Base-by-base conservation (phyloP, 2,329 filamentous ascomycete genomes). In the Apiospora malaysiana region DNA sequence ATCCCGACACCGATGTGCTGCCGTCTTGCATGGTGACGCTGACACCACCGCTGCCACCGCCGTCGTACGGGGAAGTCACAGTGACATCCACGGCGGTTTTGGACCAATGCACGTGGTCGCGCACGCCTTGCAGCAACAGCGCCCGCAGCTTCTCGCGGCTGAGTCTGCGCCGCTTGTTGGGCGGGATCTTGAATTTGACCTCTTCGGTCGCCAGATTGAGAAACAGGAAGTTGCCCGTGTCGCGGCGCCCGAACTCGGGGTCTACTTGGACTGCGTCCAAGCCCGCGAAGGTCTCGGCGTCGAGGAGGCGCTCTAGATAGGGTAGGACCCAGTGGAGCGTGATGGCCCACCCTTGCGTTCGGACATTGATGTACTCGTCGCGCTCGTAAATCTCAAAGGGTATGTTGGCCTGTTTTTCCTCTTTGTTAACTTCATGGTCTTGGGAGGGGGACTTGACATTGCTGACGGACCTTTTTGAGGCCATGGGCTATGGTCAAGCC, bases 261-360 rank as follows among this genome's bases (percentile, higher is more conserved):
- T 68, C 66, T 1, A 68, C 66, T 45, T 49, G 66, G 18, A 51
- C 46, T 9, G 23, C 23, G 18, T 68, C 45, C 16, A 80, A 63
- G 25, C 49, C 63, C 32, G 73, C 71, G 2, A 75, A 70, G 2
- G 76, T 70, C 37, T 73, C 56, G 23, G 71, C 68, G 3, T 75
- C 75, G 47, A 79, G 75, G 1, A 76, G 75, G 43, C 73, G 74
- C 23, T 75, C 72, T 6, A 80, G 32, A 73, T 79, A 70, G 76
- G 78, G 79, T 71, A 89, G 80, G 25, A 83, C 85, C 88, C 88
- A 91, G 75, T 91, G 87, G 45, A 91, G 78, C 1, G 88, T 90
- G 68, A 91, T 82, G 56, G 86, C 88, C 89, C 88, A 91, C 66
- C 89, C 88, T 51, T 85, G 84, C 3, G 73, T 71, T 25, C 80